Evolutionary conservation across 441 rosid species (phyloP).

Genomic region (Pelargonium cotyledonis): DNA sequence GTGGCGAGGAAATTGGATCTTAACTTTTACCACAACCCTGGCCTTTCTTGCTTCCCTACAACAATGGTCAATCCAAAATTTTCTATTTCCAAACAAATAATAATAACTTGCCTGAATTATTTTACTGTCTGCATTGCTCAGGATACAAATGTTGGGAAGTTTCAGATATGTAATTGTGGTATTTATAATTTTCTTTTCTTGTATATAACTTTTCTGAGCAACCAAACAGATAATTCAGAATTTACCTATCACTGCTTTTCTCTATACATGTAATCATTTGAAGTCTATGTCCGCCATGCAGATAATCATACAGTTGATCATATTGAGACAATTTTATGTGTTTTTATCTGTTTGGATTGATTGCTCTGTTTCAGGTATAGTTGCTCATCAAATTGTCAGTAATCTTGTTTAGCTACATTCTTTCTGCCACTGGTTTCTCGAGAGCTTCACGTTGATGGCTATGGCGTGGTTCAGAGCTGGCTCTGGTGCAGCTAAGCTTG

Average conservation of each 20-base stretch:
- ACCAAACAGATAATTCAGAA: too few relatives aligned
- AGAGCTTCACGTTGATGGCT: constrained; percentile 15
- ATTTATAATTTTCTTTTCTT: not conserved
- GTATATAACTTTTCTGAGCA: not conserved
- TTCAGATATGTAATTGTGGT: not conserved
- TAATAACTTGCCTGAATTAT: not conserved
- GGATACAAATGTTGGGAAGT: not conserved
- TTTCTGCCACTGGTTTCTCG: not conserved
- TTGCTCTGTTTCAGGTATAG: not conserved
- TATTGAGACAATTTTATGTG: not conserved
- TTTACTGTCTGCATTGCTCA: not conserved
- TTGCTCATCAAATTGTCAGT: not conserved
- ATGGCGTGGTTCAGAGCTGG: constrained; percentile 88
- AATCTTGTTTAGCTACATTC: not conserved
- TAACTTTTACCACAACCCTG: not conserved
- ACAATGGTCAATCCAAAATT: not conserved
- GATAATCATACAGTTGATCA: constrained; percentile 1
- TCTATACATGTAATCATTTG: too few relatives aligned
- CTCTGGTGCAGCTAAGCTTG: constrained; percentile 54
- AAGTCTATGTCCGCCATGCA: not conserved
- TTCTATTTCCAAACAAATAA: not conserved
- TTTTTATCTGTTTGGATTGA: not conserved
- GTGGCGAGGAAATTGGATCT: not conserved
- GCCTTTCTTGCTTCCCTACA: not conserved
- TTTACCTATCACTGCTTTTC: too few relatives aligned